Base-by-base conservation (phyloP, 768 basidiomycete species). In the Psilocybe subaeruginosa region DNA sequence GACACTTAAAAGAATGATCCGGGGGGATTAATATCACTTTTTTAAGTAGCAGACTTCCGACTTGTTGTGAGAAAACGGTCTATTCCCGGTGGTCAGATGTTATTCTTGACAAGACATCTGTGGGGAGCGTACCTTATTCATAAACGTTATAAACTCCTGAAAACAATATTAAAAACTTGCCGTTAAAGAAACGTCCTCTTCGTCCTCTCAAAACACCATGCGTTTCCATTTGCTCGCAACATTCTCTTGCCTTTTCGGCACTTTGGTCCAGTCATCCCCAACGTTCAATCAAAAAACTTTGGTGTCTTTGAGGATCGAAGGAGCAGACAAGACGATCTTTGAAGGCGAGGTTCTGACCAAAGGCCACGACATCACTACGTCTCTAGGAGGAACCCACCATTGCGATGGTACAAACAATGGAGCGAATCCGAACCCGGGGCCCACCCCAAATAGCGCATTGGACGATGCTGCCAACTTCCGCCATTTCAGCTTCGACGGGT, bases 351-450 rank as follows among this genome's bases (percentile, higher is more conserved):
- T 83, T 47, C 51, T 73, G 39, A 82, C 82, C 12, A 64, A 54
- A 39, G 80, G 80, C n/a, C 80, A 78, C 59, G 66, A 76, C 47
- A 72, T 82, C 11, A 76, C 77, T 6, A 77, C 78, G 0, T 48
- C 64, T 8, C 74, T 73, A 2, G 79, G 78, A 3, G 78, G 75
- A 3, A 76, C 68, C 8, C 77, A 76, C 55, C 77, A 73, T 46
- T 82, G 81, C 67, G 77, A 82, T 66, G 81, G 81, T 8, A 79
- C 78, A 12, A 82, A 82, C 60, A 64, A 74, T 50, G 49, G 68
- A 11, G 65, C 60, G 0, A 75, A 80, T 50, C 68, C 66, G 5
- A 53, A 55, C 19, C 77, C 79, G 3, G 79, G 78, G 3, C 74
- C 80, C 8, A 81, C 80, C 0, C 74, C 73, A 51, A 81, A 76